These are phyloP conservation scores for Benincasa hispida DNA, from an alignment of 306 rosid genomes.

Conservation along the genomic window DNA sequence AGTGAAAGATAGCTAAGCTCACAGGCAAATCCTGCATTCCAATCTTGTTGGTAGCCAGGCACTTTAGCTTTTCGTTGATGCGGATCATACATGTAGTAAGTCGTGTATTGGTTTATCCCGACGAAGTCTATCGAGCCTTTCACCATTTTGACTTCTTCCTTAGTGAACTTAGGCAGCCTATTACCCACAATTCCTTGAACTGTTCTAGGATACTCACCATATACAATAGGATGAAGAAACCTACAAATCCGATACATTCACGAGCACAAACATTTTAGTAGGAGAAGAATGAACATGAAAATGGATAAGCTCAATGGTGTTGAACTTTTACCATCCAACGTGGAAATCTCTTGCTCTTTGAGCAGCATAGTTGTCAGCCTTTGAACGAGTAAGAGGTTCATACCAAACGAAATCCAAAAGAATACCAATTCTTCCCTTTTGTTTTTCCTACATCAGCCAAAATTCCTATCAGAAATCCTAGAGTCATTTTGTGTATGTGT, in stretches of 20 bases:
- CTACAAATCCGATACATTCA: constrained; percentile 19
- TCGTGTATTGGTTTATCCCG: constrained; percentile 76
- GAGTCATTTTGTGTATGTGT: neutral
- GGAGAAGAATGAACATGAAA: neutral
- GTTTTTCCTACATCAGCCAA: constrained; percentile 38
- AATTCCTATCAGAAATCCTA: neutral
- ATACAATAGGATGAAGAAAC: constrained; percentile 85
- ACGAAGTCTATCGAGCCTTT: constrained; percentile 72
- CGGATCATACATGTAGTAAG: constrained; percentile 56
- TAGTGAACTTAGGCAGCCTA: constrained; percentile 75
- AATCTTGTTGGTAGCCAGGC: constrained; percentile 67
- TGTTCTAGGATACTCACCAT: constrained; percentile 86
- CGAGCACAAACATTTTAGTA: neutral
- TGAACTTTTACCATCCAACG: constrained; percentile 61
- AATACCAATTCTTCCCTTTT: constrained; percentile 75
- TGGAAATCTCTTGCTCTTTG: constrained; percentile 96
- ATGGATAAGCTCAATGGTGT: neutral
- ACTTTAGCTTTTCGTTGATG: constrained; percentile 35
- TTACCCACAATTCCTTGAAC: constrained; percentile 60
- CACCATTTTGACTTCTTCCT: constrained; percentile 66
- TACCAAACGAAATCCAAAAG: constrained; percentile 87
- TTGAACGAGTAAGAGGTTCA: constrained; percentile 77
- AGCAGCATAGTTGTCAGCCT: constrained; percentile 82
- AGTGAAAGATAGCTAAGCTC: constrained; percentile 26
- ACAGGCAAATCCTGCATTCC: constrained; percentile 85